phyloP scores from a whole-genome alignment of 345 rosid species.

The Eucalyptus marginata region DNA sequence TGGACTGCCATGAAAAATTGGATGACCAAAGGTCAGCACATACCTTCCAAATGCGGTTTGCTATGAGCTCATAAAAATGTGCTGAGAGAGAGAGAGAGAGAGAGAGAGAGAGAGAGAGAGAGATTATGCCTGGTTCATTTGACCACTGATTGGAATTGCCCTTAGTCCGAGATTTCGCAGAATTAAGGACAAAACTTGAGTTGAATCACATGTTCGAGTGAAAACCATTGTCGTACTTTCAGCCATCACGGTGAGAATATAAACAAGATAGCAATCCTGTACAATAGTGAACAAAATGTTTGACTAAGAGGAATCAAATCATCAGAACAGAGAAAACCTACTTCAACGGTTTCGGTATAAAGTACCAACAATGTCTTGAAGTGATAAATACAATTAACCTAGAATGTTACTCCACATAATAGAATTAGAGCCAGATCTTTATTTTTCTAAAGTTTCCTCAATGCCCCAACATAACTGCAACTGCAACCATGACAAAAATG shows the following conservation, averaged over 20 bases:
- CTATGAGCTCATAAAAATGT: background rate
- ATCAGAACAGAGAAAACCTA: background rate
- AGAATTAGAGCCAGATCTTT: background rate
- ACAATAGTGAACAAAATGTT: background rate
- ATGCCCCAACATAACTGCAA: background rate
- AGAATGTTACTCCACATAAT: background rate
- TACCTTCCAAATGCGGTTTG: background rate
- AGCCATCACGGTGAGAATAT: constrained; percentile 60
- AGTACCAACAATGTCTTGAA: background rate
- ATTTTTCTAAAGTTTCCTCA: background rate
- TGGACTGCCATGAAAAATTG: constrained; percentile 35
- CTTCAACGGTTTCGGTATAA: background rate
- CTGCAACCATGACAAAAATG: background rate
- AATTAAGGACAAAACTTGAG: constrained; percentile 56
- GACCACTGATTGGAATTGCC: constrained; percentile 96
- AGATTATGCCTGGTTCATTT: constrained; percentile 72
- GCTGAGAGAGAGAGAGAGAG: background rate
- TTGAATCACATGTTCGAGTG: constrained; percentile 88
- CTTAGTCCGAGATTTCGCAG: constrained; percentile 85
- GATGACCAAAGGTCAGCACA: background rate
- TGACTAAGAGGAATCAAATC: background rate
- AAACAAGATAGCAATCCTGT: constrained; percentile 93
- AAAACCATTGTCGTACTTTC: constrained; percentile 85
- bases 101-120: background rate
- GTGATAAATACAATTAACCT: background rate